Conservation (phyloP, 169 alveolate species). For the Eimeria falciformis region DNA sequence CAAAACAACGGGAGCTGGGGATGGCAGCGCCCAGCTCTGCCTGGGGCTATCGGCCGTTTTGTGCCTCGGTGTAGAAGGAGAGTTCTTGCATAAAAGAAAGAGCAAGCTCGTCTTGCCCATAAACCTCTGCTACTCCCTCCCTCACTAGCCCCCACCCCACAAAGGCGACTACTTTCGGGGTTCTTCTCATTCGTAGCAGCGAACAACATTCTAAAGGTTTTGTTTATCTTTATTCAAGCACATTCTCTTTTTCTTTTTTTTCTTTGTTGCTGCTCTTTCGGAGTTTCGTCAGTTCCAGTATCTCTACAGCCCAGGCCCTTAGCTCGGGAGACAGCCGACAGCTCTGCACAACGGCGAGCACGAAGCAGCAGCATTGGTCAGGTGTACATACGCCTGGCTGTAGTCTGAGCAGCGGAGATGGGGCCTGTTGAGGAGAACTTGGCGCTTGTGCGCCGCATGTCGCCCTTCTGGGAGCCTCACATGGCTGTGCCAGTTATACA, state of each 20-base stretch:
- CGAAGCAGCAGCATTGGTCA: slow-evolving; percentile 14
- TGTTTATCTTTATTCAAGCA: background rate
- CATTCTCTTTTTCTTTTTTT: background rate
- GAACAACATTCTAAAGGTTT: background rate
- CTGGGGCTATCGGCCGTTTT: too few relatives aligned
- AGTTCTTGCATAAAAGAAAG: slow-evolving; percentile 25
- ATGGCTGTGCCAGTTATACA: slow-evolving; percentile 74
- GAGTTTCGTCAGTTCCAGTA: background rate
- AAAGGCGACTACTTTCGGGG: background rate
- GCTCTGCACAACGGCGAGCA: background rate
- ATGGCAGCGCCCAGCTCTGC: too few relatives aligned
- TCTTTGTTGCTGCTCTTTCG: background rate
- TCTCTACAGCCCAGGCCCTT: background rate
- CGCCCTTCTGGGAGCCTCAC: slow-evolving; percentile 77
- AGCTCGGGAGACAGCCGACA: background rate
- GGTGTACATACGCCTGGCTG: slow-evolving; percentile 70
- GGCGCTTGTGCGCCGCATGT: slow-evolving; percentile 76
- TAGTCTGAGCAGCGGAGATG: slow-evolving; percentile 31
- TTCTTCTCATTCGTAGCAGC: background rate
- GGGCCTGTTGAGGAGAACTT: slow-evolving; percentile 74
- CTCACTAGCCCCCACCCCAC: slow-evolving; percentile 51
- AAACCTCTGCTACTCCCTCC: slow-evolving; percentile 29
- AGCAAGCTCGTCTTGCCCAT: background rate
- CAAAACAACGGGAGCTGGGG: too few relatives aligned
- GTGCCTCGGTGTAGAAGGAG: slow-evolving; percentile 24